Evolutionary conservation across 2,329 filamentous ascomycete genomes (phyloP).

Genomic region (Clarireedia hainanense): DNA sequence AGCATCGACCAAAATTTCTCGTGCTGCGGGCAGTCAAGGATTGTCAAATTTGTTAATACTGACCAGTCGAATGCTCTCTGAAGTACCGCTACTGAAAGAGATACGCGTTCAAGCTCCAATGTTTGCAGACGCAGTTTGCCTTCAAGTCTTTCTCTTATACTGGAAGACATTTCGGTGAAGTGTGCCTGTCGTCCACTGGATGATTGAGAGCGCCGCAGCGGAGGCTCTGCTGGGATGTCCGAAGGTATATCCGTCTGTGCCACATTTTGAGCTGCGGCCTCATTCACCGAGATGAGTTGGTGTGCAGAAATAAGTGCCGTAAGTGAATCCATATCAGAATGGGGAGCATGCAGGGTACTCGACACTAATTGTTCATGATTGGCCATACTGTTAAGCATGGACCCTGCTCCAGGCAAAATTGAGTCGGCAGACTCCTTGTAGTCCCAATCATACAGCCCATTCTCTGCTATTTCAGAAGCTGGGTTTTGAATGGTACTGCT

Average conservation of each 20-base stretch:
- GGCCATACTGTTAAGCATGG: slow-evolving; percentile 7
- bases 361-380: background rate
- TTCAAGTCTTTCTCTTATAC: slow-evolving; percentile 37
- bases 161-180: slow-evolving; percentile 19
- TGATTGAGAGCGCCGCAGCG: slow-evolving; percentile 21
- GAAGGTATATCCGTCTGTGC: background rate
- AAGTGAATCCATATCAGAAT: slow-evolving; percentile 24
- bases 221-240: slow-evolving; percentile 12
- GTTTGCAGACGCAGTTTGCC: slow-evolving; percentile 59
- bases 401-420: slow-evolving; percentile 8
- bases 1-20: slow-evolving; percentile 70
- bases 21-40: slow-evolving; percentile 65
- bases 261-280: background rate
- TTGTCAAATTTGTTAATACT: slow-evolving; percentile 60
- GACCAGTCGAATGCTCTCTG: slow-evolving; percentile 69
- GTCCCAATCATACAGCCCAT: background rate
- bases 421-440: slow-evolving; percentile 11
- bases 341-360: slow-evolving; percentile 11
- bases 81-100: slow-evolving; percentile 64
- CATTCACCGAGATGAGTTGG: slow-evolving; percentile 10
- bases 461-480: background rate
- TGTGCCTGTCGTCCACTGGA: slow-evolving; percentile 20
- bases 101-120: slow-evolving; percentile 67
- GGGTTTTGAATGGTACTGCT: background rate
- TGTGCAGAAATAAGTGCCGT: slow-evolving; percentile 24